These are phyloP conservation scores for Penstemon eatonii DNA, from an alignment of 257 asterid genomes.

Conservation along the genomic window DNA sequence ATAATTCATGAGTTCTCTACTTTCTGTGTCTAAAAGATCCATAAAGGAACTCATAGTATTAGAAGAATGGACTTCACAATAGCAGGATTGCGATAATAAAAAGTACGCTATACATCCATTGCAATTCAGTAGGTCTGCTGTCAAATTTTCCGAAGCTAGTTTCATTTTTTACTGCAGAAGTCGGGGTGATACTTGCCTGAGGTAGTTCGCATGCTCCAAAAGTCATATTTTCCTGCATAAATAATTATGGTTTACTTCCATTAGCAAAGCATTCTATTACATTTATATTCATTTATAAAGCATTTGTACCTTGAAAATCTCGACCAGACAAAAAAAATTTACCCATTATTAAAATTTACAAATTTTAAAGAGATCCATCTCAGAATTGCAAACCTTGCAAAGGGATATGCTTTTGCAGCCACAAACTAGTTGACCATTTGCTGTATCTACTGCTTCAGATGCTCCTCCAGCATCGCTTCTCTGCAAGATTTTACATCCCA, in stretches of 20 bases:
- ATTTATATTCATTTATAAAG: no score
- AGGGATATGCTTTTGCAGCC: slow-evolving; percentile 69
- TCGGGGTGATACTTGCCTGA: slow-evolving; percentile 39
- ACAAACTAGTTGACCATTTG: slow-evolving; percentile 79
- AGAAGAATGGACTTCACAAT: slow-evolving; percentile 24
- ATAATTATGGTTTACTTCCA: neutral
- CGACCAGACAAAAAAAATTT: no score
- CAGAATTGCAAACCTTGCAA: slow-evolving; percentile 60
- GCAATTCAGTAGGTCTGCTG: slow-evolving; percentile 36
- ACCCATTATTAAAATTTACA: no score
- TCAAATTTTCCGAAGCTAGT: slow-evolving; percentile 39
- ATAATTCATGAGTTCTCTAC: neutral
- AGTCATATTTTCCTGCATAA: slow-evolving; percentile 58
- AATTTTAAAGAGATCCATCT: neutral
- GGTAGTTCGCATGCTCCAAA: slow-evolving; percentile 70
- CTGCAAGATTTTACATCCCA: slow-evolving; percentile 40
- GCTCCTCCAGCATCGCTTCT: slow-evolving; percentile 99
- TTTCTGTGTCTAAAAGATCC: neutral
- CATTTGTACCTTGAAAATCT: no score
- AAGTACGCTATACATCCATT: slow-evolving; percentile 39
- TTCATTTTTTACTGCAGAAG: slow-evolving; percentile 28
- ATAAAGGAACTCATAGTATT: neutral
- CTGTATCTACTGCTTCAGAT: slow-evolving; percentile 71
- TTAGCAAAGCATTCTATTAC: no score
- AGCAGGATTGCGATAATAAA: slow-evolving; percentile 34